A percentile compares a stretch with the other conserved stretches of the same genome.
phyloP scores from a whole-genome alignment of 2,329 filamentous ascomycete species.

The Botrytis tulipae region DNA sequence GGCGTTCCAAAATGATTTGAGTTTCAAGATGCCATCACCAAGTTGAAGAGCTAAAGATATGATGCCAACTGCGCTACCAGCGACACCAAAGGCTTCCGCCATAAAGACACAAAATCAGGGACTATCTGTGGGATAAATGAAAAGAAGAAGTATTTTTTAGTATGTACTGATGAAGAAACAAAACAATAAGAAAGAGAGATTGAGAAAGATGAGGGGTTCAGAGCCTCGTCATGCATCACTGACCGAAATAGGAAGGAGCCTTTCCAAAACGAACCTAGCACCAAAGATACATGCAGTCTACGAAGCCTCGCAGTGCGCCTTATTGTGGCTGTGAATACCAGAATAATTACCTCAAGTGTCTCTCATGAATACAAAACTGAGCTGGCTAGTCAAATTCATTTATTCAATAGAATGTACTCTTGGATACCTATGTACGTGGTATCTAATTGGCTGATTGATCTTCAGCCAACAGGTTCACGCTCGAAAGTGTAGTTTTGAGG shows the following conservation, averaged over 20 bases:
- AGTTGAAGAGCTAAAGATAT: not conserved
- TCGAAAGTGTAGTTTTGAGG: no score
- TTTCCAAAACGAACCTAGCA: not conserved
- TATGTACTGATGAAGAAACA: not conserved
- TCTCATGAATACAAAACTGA: no score
- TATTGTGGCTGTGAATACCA: not conserved
- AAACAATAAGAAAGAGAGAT: not conserved
- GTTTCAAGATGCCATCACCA: not conserved
- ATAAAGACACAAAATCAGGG: no score
- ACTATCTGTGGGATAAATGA: no score
- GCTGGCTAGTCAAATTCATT: no score
- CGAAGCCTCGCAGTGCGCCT: not conserved
- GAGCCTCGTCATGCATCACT: not conserved
- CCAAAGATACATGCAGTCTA: no score
- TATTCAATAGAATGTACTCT: no score
- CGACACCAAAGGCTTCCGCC: not conserved
- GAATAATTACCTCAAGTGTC: no score
- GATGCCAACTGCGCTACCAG: slow-evolving; percentile 5
- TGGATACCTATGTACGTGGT: no score
- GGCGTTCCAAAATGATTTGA: not conserved
- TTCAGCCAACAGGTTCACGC: no score
- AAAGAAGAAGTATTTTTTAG: no score
- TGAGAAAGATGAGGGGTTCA: not conserved
- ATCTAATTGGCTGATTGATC: no score
- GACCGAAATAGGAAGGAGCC: not conserved